Evolutionary conservation across 2,329 filamentous ascomycete species (phyloP).

Genomic region (Berkeleyomyces basicola): DNA sequence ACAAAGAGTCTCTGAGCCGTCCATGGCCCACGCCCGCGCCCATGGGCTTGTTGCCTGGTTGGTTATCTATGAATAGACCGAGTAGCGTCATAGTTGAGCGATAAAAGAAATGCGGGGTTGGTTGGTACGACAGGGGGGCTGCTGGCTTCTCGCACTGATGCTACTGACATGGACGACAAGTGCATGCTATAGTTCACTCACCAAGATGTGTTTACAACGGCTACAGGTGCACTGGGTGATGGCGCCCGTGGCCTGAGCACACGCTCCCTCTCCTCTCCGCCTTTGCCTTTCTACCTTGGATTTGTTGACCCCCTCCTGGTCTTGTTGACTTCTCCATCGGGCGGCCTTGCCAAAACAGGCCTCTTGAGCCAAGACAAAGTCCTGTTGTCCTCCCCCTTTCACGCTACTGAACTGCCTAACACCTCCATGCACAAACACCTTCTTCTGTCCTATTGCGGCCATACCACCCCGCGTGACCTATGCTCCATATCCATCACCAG

Average conservation of each 20-base stretch:
- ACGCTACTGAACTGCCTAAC: not conserved
- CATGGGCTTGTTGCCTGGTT: not conserved
- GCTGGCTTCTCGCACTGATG: not conserved
- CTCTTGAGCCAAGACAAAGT: not conserved
- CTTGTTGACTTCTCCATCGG: not conserved
- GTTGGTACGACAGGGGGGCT: not conserved
- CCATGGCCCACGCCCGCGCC: not conserved
- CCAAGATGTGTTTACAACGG: no score
- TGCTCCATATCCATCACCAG: not conserved
- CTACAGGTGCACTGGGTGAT: no score
- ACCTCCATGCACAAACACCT: not conserved
- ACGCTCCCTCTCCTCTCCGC: not conserved
- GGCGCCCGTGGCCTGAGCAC: no score
- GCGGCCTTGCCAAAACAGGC: not conserved
- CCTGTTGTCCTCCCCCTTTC: not conserved
- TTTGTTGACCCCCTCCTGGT: not conserved
- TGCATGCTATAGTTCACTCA: no score
- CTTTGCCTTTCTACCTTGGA: not conserved
- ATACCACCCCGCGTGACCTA: not conserved
- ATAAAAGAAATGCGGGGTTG: slow-evolving; percentile 3
- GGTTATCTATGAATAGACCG: not conserved
- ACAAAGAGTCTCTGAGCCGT: not conserved
- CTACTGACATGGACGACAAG: not conserved
- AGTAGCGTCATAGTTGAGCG: not conserved
- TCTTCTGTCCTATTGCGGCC: not conserved